Percentiles rank a stretch among this genome's conserved stretches.
Conservation (phyloP, 1,284 basidiomycete genomes). For the Polyporus tsugae region DNA sequence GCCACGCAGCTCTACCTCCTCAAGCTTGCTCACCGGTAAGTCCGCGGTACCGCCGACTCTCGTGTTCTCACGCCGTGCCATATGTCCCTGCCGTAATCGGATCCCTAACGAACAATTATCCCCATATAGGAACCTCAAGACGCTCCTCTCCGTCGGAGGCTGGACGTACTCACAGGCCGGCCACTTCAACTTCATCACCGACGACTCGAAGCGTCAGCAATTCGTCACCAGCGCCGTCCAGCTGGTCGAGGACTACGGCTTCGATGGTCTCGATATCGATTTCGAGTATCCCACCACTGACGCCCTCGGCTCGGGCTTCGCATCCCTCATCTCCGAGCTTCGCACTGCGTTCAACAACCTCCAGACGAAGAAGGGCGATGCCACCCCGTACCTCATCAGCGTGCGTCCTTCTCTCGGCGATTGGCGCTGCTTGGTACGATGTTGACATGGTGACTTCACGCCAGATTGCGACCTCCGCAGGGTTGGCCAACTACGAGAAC, state of each 20-base stretch:
- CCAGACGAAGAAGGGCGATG: slow-evolving; percentile 63
- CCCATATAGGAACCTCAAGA: slow-evolving; percentile 69
- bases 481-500: slow-evolving; percentile 70
- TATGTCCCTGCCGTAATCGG: slow-evolving; percentile 28
- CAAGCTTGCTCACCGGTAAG: slow-evolving; percentile 73
- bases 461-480: slow-evolving; percentile 64
- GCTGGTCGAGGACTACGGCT: slow-evolving; percentile 85
- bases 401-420: slow-evolving; percentile 38
- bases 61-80: not conserved
- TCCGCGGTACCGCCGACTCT: not conserved
- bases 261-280: slow-evolving; percentile 86
- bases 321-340: slow-evolving; percentile 63
- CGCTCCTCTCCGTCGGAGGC: slow-evolving; percentile 81
- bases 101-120: not conserved
- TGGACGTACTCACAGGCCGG: slow-evolving; percentile 76
- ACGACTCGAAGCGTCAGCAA: slow-evolving; percentile 60
- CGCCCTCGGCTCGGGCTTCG: slow-evolving; percentile 64
- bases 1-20: slow-evolving; percentile 58
- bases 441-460: not conserved
- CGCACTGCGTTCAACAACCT: slow-evolving; percentile 63
- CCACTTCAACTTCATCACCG: slow-evolving; percentile 71
- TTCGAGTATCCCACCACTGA: slow-evolving; percentile 68
- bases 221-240: slow-evolving; percentile 81
- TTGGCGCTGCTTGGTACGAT: not conserved
- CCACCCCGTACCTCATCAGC: slow-evolving; percentile 64